phyloP scores from a whole-genome alignment of 106 monocot genomes.

The Dactylorhiza incarnata region DNA sequence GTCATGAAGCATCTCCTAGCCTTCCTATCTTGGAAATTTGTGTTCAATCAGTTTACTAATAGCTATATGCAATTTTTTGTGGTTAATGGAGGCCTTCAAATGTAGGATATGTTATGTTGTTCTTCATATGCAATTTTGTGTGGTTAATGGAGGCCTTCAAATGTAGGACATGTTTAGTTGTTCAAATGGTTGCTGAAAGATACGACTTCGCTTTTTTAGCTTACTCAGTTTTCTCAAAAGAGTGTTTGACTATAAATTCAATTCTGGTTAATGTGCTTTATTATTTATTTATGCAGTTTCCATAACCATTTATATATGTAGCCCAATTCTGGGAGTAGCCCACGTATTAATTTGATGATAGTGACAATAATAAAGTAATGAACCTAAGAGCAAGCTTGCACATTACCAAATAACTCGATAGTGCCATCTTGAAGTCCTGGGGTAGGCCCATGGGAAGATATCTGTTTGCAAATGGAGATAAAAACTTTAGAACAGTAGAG shows the following conservation, averaged over 20 bases:
- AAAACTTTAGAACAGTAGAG: background rate
- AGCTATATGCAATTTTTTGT: background rate
- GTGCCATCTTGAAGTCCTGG: constrained; percentile 4
- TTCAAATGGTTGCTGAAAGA: background rate
- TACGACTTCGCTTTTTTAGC: background rate
- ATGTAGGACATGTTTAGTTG: background rate
- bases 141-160: background rate
- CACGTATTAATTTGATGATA: background rate
- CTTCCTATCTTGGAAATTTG: background rate
- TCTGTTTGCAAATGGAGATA: background rate
- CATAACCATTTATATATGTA: background rate
- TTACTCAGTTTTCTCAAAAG: background rate
- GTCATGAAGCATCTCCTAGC: background rate
- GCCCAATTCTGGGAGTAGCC: too few species aligned
- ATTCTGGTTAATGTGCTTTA: background rate
- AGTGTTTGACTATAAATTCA: background rate
- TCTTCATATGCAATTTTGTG: background rate
- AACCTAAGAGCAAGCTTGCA: background rate
- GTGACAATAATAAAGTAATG: background rate
- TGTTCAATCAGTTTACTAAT: background rate
- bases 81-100: background rate
- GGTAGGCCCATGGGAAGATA: background rate
- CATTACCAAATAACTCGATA: constrained; percentile 3
- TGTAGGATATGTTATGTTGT: background rate
- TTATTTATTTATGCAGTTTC: background rate